A percentile compares a stretch with the other conserved stretches of the same genome.
Conservation (phyloP, 1,284 basidiomycete species). For the Tilletia indica region DNA sequence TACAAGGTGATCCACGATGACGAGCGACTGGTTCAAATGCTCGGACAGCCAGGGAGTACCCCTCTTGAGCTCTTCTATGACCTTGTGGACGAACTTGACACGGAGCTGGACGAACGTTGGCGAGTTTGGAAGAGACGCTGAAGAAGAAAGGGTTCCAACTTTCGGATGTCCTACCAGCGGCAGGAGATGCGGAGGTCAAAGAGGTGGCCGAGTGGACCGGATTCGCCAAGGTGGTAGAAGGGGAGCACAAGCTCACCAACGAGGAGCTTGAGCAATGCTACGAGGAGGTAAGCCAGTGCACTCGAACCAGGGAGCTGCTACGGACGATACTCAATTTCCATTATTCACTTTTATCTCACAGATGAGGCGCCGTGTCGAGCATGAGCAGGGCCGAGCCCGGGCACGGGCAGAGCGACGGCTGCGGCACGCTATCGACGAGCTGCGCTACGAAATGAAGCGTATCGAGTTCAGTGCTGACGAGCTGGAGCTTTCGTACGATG, state of each 20-base stretch:
- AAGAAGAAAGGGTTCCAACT: slow-evolving; percentile 63
- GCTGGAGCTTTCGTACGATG: slow-evolving; percentile 31
- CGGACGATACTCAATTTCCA: not conserved
- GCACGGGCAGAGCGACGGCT: slow-evolving; percentile 77
- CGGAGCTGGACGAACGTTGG: slow-evolving; percentile 75
- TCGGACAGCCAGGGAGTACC: slow-evolving; percentile 87
- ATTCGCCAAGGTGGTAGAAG: slow-evolving; percentile 56
- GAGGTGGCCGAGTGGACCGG: slow-evolving; percentile 59
- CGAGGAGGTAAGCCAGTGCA: slow-evolving; percentile 17
- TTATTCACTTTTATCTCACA: slow-evolving; percentile 51
- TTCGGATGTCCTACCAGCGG: slow-evolving; percentile 42
- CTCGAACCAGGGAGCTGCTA: no score
- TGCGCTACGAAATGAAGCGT: slow-evolving; percentile 92
- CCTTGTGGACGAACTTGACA: slow-evolving; percentile 78
- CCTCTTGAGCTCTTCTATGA: slow-evolving; percentile 97
- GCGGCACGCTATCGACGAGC: slow-evolving; percentile 86
- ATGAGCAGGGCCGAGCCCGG: slow-evolving; percentile 67
- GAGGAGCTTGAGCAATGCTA: slow-evolving; percentile 15
- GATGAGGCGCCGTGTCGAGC: slow-evolving; percentile 70
- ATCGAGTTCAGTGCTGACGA: slow-evolving; percentile 59
- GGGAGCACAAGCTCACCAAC: slow-evolving; percentile 14
- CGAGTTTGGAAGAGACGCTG: slow-evolving; percentile 66
- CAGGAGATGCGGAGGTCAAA: slow-evolving; percentile 57
- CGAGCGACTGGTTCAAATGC: slow-evolving; percentile 75
- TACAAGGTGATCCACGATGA: slow-evolving; percentile 75